Conservation (phyloP, 2,329 filamentous ascomycete genomes). For the Curvularia sp. region DNA sequence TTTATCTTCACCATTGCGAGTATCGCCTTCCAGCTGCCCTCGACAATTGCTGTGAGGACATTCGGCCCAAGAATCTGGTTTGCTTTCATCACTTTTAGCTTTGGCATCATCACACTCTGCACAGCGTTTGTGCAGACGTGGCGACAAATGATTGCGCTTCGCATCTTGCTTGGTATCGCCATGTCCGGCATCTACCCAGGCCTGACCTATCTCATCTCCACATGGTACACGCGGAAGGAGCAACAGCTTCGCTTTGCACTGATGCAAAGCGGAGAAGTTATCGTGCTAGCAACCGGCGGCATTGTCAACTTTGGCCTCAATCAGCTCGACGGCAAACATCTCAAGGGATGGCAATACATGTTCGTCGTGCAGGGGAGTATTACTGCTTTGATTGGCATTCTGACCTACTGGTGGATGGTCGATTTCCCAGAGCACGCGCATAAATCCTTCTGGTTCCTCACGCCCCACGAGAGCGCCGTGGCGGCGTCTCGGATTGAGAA, state of each 20-base stretch:
- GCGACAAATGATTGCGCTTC: slow-evolving; percentile 72
- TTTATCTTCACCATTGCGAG: slow-evolving; percentile 75
- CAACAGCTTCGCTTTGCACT: slow-evolving; percentile 71
- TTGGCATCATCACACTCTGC: slow-evolving; percentile 70
- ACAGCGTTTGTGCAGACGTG: slow-evolving; percentile 72
- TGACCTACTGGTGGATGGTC: slow-evolving; percentile 74
- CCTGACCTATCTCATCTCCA: slow-evolving; percentile 62
- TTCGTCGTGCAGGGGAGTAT: slow-evolving; percentile 71
- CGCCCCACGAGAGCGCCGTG: slow-evolving; percentile 61
- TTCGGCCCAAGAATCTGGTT: slow-evolving; percentile 71
- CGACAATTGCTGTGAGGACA: slow-evolving; percentile 69
- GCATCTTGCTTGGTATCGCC: slow-evolving; percentile 69
- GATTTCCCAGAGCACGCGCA: slow-evolving; percentile 70
- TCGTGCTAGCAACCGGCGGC: slow-evolving; percentile 68
- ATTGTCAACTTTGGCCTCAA: slow-evolving; percentile 76
- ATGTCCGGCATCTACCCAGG: slow-evolving; percentile 58
- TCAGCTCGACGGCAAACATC: slow-evolving; percentile 62
- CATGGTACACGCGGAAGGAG: slow-evolving; percentile 70
- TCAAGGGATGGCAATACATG: slow-evolving; percentile 74
- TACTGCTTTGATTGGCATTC: slow-evolving; percentile 62
- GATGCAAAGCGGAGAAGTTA: slow-evolving; percentile 69
- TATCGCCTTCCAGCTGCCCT: slow-evolving; percentile 72
- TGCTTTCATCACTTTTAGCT: slow-evolving; percentile 63
- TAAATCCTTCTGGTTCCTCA: slow-evolving; percentile 65
- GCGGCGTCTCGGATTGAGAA: slow-evolving; percentile 65